Percentiles rank a stretch among this genome's conserved stretches.
These are phyloP conservation scores for Cicer cuneatum DNA, from an alignment of 306 rosid genomes.

Conservation along the genomic window DNA sequence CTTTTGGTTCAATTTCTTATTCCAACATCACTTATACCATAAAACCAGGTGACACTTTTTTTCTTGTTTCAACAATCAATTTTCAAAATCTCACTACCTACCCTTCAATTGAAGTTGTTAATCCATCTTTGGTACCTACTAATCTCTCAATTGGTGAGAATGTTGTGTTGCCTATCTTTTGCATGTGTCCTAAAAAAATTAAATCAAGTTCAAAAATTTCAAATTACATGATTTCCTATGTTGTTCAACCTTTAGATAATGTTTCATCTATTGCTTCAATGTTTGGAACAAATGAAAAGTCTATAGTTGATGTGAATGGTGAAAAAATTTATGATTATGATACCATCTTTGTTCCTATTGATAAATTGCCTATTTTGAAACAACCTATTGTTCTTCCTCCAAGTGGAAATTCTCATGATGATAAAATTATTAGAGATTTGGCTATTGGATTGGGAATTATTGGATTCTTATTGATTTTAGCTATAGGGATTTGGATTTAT, in stretches of 20 bases:
- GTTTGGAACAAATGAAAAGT: conserved; percentile 46
- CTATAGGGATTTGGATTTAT: conserved; percentile 53
- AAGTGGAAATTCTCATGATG: conserved; percentile 14
- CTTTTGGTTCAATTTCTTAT: conserved; percentile 62
- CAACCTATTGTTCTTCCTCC: conserved; percentile 53
- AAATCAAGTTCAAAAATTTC: conserved; percentile 20
- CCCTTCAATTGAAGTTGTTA: conserved; percentile 66
- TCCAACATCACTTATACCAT: conserved; percentile 72
- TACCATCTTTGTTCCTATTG: conserved; percentile 74
- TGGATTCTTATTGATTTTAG: conserved; percentile 64
- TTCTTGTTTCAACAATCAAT: conserved; percentile 49
- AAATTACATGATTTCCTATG: conserved; percentile 67
- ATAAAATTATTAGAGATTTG: conserved; percentile 66
- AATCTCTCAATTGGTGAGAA: conserved; percentile 56
- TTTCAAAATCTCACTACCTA: conserved; percentile 75
- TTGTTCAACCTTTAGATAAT: conserved; percentile 71
- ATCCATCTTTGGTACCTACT: conserved; percentile 61
- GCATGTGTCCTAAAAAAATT: conserved; percentile 70
- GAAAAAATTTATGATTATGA: conserved; percentile 42
- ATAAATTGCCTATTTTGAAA: conserved; percentile 57
- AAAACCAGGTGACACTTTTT: conserved; percentile 59
- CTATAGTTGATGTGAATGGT: conserved; percentile 57
- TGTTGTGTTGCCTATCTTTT: conserved; percentile 71
- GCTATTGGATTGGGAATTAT: conserved; percentile 71
- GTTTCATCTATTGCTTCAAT: conserved; percentile 60